These are phyloP conservation scores for Erucastrum elatum DNA, from an alignment of 345 rosid species.

Conservation along the genomic window DNA sequence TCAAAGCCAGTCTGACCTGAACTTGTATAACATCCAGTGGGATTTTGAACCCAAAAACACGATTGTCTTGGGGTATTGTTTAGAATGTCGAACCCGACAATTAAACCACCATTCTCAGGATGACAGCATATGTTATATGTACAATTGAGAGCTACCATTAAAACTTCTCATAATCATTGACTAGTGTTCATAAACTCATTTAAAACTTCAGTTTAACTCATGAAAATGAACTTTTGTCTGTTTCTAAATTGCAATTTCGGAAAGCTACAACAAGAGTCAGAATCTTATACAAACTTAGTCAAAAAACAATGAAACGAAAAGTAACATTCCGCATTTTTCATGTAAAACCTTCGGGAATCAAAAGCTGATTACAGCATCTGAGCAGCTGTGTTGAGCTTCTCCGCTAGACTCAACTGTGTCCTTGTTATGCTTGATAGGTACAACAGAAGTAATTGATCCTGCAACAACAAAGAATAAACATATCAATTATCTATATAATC, in stretches of 20 bases:
- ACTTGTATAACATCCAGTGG: no score
- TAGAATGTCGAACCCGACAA: no score
- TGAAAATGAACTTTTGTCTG: conserved; percentile 1
- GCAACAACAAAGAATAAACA: conserved; percentile 16
- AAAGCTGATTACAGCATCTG: conserved; percentile 55
- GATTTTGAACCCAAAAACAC: no score
- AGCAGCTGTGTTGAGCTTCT: conserved; percentile 95
- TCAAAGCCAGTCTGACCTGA: no score
- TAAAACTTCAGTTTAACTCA: background rate
- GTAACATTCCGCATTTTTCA: conserved; percentile 13
- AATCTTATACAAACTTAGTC: conserved; percentile 28
- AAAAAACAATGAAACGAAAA: conserved; percentile 1
- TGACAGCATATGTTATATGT: no score
- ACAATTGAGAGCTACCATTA: background rate
- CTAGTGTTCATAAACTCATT: background rate
- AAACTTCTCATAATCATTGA: background rate
- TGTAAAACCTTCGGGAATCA: background rate
- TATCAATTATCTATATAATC: background rate
- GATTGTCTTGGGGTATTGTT: no score
- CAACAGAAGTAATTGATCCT: conserved; percentile 84
- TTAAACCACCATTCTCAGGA: no score
- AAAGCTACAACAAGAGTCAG: conserved; percentile 27
- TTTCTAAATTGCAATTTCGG: conserved; percentile 15
- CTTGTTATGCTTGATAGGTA: conserved; percentile 88
- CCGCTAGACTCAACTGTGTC: conserved; percentile 89